Base-by-base conservation (phyloP, 148 eudicot genomes). In the Cornus kousa region DNA sequence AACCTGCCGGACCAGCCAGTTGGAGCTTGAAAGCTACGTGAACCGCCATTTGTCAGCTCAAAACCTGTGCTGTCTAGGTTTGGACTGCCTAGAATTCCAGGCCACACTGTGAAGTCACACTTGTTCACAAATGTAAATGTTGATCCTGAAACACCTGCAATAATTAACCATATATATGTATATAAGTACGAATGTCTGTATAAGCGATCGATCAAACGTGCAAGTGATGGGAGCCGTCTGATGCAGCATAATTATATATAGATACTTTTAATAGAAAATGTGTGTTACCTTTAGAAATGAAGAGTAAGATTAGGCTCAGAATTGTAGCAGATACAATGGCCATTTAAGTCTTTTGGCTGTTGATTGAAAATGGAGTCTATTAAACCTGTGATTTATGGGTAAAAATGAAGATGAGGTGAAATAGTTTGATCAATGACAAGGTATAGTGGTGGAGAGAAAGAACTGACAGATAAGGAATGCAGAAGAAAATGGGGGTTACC, bases 1-100 rank as follows among this genome's bases (percentile, higher is more conserved):
- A 94, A 89, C 48, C 98, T 91, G 68, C 97, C 98, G 33, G 98
- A 94, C 98, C 98, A 94, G 9, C 98, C 98, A 3, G 88, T 9
- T 12, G 94, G 94, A 1, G 91, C 97, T n/a, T 83, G 88, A 72
- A 89, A 81, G 6, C 91, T 73, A 12, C 72, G 89, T 7, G 94
- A 87, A 1, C 37, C 53, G 20, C 89, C 89, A n/a, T 84, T 85
- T 0, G 71, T 57, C 35, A 94, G 90, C 81, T 89, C 88, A 55
- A 94, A 94, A 5, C 98, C 98, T 0, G 98, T 89, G 75, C 82
- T 83, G 2, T 87, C 90, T 8, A 94, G 78, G 5, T 66, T 74
- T 1, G 98, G 84, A 50, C 81, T 90, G 57, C 90, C 89, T 3
- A 90, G 84, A 22, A 88, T 81, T 48, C 91, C 98, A 0, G 98